phyloP scores from a whole-genome alignment of 805 yeast species.

The Lipomyces starkeyi region DNA sequence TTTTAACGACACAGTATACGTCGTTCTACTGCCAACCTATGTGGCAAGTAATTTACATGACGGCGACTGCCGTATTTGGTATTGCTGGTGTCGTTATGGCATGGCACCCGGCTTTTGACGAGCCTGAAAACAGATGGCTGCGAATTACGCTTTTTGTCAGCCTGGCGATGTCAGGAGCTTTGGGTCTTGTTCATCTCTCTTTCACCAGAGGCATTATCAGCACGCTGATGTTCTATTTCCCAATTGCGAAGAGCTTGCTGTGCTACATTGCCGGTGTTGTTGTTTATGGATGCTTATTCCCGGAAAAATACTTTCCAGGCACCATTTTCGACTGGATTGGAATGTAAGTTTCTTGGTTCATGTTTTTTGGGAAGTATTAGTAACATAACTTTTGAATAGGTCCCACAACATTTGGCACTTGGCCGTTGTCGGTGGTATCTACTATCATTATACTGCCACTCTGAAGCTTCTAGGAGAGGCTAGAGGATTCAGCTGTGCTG shows the following conservation, averaged over 20 bases:
- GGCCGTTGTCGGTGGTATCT: constrained; percentile 85
- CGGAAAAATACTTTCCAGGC: constrained; percentile 71
- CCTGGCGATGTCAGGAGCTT: constrained; percentile 74
- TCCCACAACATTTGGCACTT: constrained; percentile 96
- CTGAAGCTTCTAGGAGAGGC: constrained; percentile 68
- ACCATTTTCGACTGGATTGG: constrained; percentile 52
- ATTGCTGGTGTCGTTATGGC: constrained; percentile 74
- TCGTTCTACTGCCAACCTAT: constrained; percentile 67
- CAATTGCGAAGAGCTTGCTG: constrained; percentile 70
- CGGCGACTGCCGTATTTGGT: constrained; percentile 71
- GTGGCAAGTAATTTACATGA: constrained; percentile 57
- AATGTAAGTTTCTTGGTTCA: constrained; percentile 74
- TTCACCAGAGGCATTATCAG: constrained; percentile 60
- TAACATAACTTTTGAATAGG: not conserved
- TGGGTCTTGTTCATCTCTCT: constrained; percentile 64
- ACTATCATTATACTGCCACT: constrained; percentile 84
- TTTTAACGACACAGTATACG: constrained; percentile 83
- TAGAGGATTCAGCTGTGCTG: constrained; percentile 37
- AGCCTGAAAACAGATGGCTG: constrained; percentile 79
- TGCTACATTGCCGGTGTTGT: constrained; percentile 85
- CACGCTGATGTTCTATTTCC: constrained; percentile 63
- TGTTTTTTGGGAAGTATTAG: constrained; percentile 50
- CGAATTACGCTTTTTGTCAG: constrained; percentile 82
- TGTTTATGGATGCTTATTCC: constrained; percentile 84
- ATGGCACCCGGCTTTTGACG: constrained; percentile 92